Conservation (phyloP, 2,329 filamentous ascomycete genomes). For the Penicillium sp. region DNA sequence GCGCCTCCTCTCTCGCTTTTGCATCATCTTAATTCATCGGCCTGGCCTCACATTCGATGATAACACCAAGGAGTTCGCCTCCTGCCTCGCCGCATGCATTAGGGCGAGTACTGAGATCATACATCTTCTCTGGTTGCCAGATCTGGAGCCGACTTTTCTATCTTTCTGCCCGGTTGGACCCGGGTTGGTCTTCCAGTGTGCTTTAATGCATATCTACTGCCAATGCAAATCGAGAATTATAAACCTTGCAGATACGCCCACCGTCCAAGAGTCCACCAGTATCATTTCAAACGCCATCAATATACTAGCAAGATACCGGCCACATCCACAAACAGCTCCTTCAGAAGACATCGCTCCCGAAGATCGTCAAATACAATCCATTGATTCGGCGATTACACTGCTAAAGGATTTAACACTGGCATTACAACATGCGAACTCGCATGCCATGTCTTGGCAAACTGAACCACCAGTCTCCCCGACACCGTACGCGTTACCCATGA, state of each 20-base stretch:
- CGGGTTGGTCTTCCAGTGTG: background rate
- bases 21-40: background rate
- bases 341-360: background rate
- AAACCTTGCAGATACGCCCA: background rate
- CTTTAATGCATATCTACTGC: background rate
- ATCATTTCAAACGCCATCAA: background rate
- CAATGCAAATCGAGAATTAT: background rate
- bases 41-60: conserved; percentile 1
- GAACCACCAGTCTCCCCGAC: background rate
- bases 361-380: background rate
- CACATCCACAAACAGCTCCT: too few species aligned
- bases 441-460: background rate
- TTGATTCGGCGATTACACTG: background rate
- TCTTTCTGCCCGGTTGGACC: background rate
- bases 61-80: background rate
- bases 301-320: background rate
- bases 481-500: background rate
- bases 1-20: background rate
- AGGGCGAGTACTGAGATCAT: background rate
- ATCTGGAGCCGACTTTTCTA: background rate
- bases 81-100: background rate
- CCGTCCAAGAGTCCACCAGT: background rate
- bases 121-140: background rate
- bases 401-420: background rate
- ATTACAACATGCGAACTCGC: background rate